Base-by-base conservation (phyloP, 2,329 filamentous ascomycete genomes). In the Neonectria faginata region DNA sequence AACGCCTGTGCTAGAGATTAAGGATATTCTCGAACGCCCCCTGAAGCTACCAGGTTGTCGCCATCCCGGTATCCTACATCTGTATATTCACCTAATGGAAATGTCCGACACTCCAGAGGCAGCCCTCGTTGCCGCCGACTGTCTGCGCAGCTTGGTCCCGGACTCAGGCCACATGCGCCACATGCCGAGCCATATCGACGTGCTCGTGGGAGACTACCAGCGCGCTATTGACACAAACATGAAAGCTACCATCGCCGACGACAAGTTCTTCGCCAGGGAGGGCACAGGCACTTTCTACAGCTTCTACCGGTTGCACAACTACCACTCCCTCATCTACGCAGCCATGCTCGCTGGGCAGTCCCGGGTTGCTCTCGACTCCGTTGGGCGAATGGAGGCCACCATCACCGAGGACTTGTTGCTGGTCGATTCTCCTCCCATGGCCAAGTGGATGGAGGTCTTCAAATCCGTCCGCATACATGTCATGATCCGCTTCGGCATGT, bases 51-150 rank as follows among this genome's bases (percentile, higher is more conserved):
- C 71, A 0, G 74, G 70, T 10, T 76, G 65, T 18, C 55, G 60
- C 25, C 75, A 96, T 72, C 90, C 91, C 0, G 92, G 91, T 0
- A 75, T 94, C 0, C 80, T 93, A 5, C 91, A 94, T 75, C 78
- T 93, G 29, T 93, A 94, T 75, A 92, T 92, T 57, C 91, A 93
- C 70, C 83, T 92, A 1, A 91, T 93, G 85, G 91, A 94, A 73
- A 93, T 93, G 91, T 92, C 90, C 0, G 79, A 82, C 0, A 83
- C 81, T 0, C 91, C 91, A 0, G 91, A 92, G 74, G 74, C 78
- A 1, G 91, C 89, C 1, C 75, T 92, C 16, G 79, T 84, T 0
- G 81, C 85, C 0, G 90, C 90, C 5, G 85, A 93, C 70, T 79
- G 81, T 16, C 82, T 93, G 11, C 87, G 91, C 22, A 83, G 82